Evolutionary conservation across 176 grass and related monocot species (phyloP), one percentile per base, ranked within the genome.

Genomic region (Eleusine indica): DNA sequence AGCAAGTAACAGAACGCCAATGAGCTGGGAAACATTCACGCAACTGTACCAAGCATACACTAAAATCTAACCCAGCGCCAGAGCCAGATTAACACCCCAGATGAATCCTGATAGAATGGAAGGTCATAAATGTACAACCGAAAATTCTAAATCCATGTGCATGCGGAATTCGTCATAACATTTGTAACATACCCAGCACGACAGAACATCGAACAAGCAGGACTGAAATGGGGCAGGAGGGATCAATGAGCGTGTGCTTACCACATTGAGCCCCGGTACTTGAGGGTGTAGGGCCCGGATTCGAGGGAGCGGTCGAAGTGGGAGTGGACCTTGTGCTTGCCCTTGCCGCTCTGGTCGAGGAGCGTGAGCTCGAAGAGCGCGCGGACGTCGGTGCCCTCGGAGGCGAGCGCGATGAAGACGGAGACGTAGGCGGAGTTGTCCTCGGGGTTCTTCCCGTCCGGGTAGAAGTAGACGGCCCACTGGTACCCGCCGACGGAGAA

Each of bases 241-340:
- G 58, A 58, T 37, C 9, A 29, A n/a, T 43, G 7, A 30, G 14
- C 61, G 25, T 4, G 18, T 15, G 77, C 70, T 86, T 87, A 98
- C 95, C 95, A 98, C 95, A 98, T 98, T 87, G 90, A 93, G 38
- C 92, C 89, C 10, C 95, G 87, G 87, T 95, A 95, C 85, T 93
- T 95, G 84, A 97, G 88, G 11, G 92, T 97, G 78, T 97, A 97
- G 0, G 92, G 95, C 0, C 92, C 95, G 42, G 88, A 93, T 84
- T 94, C 92, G 16, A 94, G 84, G 3, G 95, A 89, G 16, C 95
- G 88, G 67, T 94, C 95, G 69, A 94, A 97, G 84, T 94, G 92
- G 48, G 90, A 94, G 82, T 93, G 92, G 44, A 93, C 87, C 87
- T 94, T 94, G 81, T 98, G 90, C 84, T 93, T 93, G 38, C 82